phyloP scores from a whole-genome alignment of 192 early-diverging fungal genomes.

The Polychytrium aggregatum region DNA sequence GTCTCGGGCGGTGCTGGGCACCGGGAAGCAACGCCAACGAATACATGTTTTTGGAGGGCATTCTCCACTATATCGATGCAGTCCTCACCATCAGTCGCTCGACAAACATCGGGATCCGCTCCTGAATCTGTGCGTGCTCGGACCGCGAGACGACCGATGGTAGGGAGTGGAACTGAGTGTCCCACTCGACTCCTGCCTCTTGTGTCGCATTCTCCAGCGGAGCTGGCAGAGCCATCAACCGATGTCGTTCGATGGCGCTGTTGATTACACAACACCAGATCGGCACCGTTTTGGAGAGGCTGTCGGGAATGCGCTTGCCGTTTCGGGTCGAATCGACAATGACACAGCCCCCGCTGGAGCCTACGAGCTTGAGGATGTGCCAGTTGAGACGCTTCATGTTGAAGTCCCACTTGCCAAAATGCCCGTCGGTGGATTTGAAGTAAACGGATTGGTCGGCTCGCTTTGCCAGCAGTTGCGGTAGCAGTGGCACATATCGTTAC shows the following conservation, averaged over 20 bases:
- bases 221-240: neutral
- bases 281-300: conserved; percentile 73
- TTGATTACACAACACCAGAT: conserved; percentile 84
- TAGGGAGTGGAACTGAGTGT: conserved; percentile 48
- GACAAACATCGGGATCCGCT: conserved; percentile 44
- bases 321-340: conserved; percentile 80
- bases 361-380: conserved; percentile 52
- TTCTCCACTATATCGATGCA: too few species aligned
- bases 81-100: conserved; percentile 34
- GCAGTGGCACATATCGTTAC: conserved; percentile 5
- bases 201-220: neutral
- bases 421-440: conserved; percentile 93
- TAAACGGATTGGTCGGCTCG: conserved; percentile 52
- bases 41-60: too few species aligned
- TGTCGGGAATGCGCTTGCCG: conserved; percentile 78
- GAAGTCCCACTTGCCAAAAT: conserved; percentile 74
- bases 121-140: conserved; percentile 58
- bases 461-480: conserved; percentile 5
- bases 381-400: conserved; percentile 70
- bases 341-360: conserved; percentile 47
- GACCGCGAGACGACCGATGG: conserved; percentile 52
- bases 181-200: conserved; percentile 25
- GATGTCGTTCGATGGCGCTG: conserved; percentile 14
- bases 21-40: too few species aligned
- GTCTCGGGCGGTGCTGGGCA: too few species aligned